Conservation (phyloP, 148 eudicot species). For the Pouteria glomerata region DNA sequence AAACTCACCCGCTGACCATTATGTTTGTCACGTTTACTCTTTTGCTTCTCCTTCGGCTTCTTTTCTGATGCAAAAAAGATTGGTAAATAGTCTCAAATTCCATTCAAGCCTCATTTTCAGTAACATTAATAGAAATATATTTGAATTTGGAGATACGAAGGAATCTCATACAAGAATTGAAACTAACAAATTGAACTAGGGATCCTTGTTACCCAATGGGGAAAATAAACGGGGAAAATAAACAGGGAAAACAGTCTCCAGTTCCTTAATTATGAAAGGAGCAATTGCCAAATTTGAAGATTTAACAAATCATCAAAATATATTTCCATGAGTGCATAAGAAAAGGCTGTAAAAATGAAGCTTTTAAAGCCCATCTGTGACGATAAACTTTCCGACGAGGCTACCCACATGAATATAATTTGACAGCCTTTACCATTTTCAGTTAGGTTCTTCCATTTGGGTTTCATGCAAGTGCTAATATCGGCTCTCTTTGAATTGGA, state of each 20-base stretch:
- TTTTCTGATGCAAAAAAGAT: slow-evolving; percentile 44
- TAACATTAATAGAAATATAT: background rate
- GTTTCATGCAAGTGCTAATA: no score
- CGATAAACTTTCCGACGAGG: no score
- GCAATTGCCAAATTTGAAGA: background rate
- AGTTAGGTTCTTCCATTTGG: no score
- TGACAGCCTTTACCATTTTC: no score
- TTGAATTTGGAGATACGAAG: background rate
- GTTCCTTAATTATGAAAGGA: background rate
- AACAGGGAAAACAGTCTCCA: background rate
- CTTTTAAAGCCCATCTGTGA: background rate
- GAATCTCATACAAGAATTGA: background rate
- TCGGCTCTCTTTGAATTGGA: no score
- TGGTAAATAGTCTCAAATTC: slow-evolving; percentile 10
- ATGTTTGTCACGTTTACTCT: slow-evolving; percentile 50
- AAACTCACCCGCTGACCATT: slow-evolving; percentile 43
- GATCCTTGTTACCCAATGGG: no score
- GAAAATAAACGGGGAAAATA: no score
- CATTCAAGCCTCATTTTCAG: background rate
- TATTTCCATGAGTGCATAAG: background rate
- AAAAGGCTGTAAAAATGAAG: background rate
- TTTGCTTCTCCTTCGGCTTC: slow-evolving; percentile 63
- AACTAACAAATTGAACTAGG: background rate
- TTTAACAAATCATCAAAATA: background rate
- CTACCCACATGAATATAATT: no score